Base-by-base conservation (phyloP, 2,329 filamentous ascomycete species). In the Orbilia brochopaga region DNA sequence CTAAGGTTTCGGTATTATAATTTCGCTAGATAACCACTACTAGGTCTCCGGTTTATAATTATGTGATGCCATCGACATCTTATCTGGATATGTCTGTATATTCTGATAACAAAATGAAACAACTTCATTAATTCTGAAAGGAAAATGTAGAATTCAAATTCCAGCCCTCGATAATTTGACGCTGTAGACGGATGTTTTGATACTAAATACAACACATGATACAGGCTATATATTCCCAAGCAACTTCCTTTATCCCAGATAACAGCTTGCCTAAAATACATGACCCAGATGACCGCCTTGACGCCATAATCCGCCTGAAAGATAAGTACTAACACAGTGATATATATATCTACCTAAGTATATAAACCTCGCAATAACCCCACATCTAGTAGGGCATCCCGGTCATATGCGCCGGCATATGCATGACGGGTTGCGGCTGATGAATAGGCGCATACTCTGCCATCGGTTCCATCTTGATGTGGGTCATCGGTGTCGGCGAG, bases 381-480 rank as follows among this genome's bases (percentile, higher is more conserved):
- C 37, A 42, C 37, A 8, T 46, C 40, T 59, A 70, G 46, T 21
- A 70, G 4, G 66, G 55, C 66, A 70, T 64, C 11, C 66, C 54
- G 0, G 54, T 54, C 59, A 70, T 64, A 48, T 48, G 23, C n/a
- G 24, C 35, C 2, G 35, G 59, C 15, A 52, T 32, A 51, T 21
- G 3, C 53, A 59, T 53, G 10, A 44, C 24, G 11, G 66, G n/a
- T 17, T 59, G 54, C 27, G 55, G 30, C 17, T 53, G 51, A 32
- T 64, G 59, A 42, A 60, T 46, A n/a, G 59, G 54, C 6, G 21
- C 13, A 37, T 59, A 70, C 10, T 70, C 66, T 6, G 40, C n/a
- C n/a, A n/a, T 53, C 19, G 30, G 37, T 37, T 70, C 66, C 66
- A 70, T 64, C 21, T 70, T 70, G 50, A 70, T 42, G 3, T 42